Evolutionary conservation across 2,329 filamentous ascomycete species (phyloP), one percentile per base, ranked within the genome.

Genomic region (Phaeosphaeria sp.): DNA sequence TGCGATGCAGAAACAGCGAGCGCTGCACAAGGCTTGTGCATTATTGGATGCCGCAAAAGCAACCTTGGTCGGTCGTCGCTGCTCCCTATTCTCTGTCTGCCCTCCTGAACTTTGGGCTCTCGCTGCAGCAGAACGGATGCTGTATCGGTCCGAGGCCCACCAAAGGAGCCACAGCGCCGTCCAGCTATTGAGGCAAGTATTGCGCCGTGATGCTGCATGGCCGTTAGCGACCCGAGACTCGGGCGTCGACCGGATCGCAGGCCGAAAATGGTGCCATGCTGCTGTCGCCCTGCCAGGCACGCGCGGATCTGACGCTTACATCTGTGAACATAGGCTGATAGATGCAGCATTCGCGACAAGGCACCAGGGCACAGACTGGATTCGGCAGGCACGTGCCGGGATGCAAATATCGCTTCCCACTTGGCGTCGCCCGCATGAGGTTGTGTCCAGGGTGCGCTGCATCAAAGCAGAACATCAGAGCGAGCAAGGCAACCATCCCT

Each of bases 351-450:
- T n/a, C 6, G 15, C 11, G 36, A 36, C 6, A 22, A 21, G 42
- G 6, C 42, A 15, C 3, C 18, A 46, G 21, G 10, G 43, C 21
- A 46, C 43, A 30, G 36, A 39, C 23, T 47, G 46, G 17, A 18
- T n/a, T 30, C 46, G 23, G 33, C 36, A 39, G 20, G 48, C 36
- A 41, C 48, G 33, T 23, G 48, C 48, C 48, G 20, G 22, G 30
- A 25, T 49, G 47, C 21, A 21, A 49, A 41, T 36, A 21, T 49
- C 47, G 47, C 47, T 49, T 49, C 47, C 47, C 47, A 36, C 27
- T 36, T 49, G 23, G n/a, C 30, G 47, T 15, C 17, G 25, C 27
- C 27, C 39, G 25, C 25, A 33, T 20, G 43, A 46, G 15, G 22
- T 46, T 20, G 20, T 25, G 22, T 46, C 43, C 43, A 46, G 43